Conservation (phyloP, 2,329 filamentous ascomycete genomes). For the Rutstroemia sp. region DNA sequence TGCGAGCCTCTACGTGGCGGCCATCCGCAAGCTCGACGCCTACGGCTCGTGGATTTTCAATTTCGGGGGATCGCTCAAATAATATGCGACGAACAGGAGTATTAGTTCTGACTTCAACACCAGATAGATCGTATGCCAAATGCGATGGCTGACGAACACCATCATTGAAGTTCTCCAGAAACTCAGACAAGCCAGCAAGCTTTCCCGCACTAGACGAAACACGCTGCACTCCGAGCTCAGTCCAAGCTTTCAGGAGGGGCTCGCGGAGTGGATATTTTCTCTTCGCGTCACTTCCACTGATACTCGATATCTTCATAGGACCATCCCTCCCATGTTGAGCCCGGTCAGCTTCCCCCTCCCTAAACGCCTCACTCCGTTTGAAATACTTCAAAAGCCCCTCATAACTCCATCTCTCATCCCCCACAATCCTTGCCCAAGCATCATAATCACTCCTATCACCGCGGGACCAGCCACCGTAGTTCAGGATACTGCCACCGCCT, state of each 20-base stretch:
- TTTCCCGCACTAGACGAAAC: conserved; percentile 22
- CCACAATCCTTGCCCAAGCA: conserved; percentile 35
- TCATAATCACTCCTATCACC: conserved; percentile 39
- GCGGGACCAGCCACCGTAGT: conserved; percentile 36
- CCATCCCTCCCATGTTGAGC: conserved; percentile 26
- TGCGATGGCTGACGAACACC: conserved; percentile 26
- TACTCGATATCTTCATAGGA: conserved; percentile 22
- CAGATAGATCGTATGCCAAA: conserved; percentile 22
- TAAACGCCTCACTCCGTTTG: conserved; percentile 31
- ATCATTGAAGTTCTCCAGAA: conserved; percentile 28
- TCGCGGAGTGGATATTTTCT: conserved; percentile 35
- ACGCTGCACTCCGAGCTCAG: conserved; percentile 27
- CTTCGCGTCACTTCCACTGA: conserved; percentile 18
- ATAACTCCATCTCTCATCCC: conserved; percentile 39
- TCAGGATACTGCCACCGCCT: conserved; percentile 35
- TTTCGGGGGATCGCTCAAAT: conserved; percentile 8
- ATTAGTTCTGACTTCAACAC: conserved; percentile 23
- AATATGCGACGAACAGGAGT: conserved; percentile 21
- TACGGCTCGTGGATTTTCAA: not conserved
- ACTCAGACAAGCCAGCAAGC: conserved; percentile 26
- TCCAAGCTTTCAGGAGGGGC: conserved; percentile 33
- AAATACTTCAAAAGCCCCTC: conserved; percentile 40
- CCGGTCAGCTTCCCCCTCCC: conserved; percentile 9
- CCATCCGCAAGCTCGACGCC: conserved; percentile 12
- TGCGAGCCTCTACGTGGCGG: not conserved